A percentile compares a stretch with the other conserved stretches of the same genome.
Conservation (phyloP, 805 yeast species). For the Blastobotrys peoriensis region DNA sequence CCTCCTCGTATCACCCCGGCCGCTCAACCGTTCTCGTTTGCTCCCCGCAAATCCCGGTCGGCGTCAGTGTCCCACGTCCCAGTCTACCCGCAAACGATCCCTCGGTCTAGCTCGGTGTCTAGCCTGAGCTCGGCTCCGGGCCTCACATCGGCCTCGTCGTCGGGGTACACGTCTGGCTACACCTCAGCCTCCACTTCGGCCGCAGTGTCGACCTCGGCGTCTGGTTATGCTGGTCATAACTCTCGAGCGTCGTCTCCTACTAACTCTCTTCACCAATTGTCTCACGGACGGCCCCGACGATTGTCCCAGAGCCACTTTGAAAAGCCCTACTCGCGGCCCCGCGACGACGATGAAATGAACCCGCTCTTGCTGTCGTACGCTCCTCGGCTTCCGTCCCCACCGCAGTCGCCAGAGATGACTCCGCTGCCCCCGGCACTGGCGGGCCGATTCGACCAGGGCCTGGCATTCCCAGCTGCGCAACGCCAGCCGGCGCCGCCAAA, state of each 20-base stretch:
- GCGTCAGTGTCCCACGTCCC: background rate
- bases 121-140: too few species aligned
- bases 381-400: constrained; percentile 14
- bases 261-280: background rate
- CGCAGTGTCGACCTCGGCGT: background rate
- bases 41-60: background rate
- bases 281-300: background rate
- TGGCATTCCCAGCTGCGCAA: background rate
- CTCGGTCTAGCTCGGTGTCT: too few species aligned
- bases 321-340: background rate
- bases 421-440: background rate
- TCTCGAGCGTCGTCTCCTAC: background rate
- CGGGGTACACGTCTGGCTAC: background rate
- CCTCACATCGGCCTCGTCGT: background rate
- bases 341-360: background rate
- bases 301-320: background rate
- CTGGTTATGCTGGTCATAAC: background rate
- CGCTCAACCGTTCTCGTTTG: background rate
- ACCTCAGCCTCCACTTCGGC: background rate
- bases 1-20: constrained; percentile 1
- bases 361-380: constrained; percentile 1
- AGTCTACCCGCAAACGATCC: background rate
- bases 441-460: background rate
- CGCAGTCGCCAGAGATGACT: constrained; percentile 12
- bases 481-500: background rate